Evolutionary conservation across 306 rosid species (phyloP).

Genomic region (Pterocarpus macrocarpus): DNA sequence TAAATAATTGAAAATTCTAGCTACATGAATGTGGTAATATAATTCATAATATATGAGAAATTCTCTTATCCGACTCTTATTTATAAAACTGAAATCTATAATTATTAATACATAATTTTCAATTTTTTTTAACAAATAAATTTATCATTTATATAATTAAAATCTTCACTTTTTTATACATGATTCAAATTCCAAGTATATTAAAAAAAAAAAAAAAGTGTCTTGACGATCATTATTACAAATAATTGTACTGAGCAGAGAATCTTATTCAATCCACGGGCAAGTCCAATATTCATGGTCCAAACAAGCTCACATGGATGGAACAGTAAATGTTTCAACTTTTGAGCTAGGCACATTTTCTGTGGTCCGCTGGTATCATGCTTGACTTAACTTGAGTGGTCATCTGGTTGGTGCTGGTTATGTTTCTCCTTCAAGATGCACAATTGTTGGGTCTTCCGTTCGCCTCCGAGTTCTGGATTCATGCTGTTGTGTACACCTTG

Average conservation of each 20-base stretch:
- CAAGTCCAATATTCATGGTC: slow-evolving; percentile 49
- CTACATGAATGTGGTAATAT: no score
- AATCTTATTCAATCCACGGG: slow-evolving; percentile 58
- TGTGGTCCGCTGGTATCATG: slow-evolving; percentile 55
- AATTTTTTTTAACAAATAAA: no score
- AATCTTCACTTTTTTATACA: no score
- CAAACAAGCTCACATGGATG: slow-evolving; percentile 46
- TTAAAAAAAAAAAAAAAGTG: no score
- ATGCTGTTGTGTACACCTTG: slow-evolving; percentile 5
- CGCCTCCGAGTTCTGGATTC: not conserved
- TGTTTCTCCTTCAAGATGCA: slow-evolving; percentile 22
- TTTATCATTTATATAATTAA: no score
- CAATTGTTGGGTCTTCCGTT: not conserved
- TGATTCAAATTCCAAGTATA: no score
- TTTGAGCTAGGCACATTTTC: slow-evolving; percentile 48
- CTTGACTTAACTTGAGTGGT: slow-evolving; percentile 40
- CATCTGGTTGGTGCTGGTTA: slow-evolving; percentile 36
- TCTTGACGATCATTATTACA: no score
- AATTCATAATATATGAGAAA: no score
- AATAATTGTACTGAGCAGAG: not conserved
- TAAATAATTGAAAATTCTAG: no score
- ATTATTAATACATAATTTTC: no score
- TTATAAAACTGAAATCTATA: no score
- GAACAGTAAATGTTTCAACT: slow-evolving; percentile 32
- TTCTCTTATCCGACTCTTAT: no score